phyloP scores from a whole-genome alignment of 495 filamentous ascomycete species.

The Amniculicola lignicola region DNA sequence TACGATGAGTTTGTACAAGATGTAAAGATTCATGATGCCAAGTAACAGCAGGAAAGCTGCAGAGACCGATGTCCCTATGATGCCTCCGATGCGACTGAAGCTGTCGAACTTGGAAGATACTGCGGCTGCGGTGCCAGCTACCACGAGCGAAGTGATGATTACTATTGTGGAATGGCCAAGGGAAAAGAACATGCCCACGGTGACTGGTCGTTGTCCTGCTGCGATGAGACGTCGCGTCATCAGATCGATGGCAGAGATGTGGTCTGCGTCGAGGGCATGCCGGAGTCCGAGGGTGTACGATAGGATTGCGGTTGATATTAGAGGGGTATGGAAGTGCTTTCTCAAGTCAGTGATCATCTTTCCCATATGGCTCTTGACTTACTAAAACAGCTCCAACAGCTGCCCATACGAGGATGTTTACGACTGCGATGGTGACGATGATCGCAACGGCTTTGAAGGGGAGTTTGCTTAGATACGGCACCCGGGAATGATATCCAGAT shows the following conservation, averaged over 20 bases:
- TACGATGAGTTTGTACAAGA: constrained; percentile 69
- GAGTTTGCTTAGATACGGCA: constrained; percentile 46
- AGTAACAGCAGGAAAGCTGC: constrained; percentile 78
- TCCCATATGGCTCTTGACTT: constrained; percentile 28
- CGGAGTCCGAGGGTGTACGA: constrained; percentile 87
- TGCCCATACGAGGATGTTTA: constrained; percentile 73
- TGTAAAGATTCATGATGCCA: constrained; percentile 80
- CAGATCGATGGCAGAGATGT: constrained; percentile 93
- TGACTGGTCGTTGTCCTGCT: constrained; percentile 79
- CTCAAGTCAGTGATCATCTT: neutral
- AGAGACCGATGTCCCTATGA: constrained; percentile 80
- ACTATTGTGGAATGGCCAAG: constrained; percentile 90
- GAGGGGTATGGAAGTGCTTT: constrained; percentile 43
- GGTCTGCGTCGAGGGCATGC: constrained; percentile 94
- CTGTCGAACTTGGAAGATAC: constrained; percentile 72
- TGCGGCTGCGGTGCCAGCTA: constrained; percentile 83
- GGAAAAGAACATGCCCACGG: constrained; percentile 93
- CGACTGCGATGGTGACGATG: constrained; percentile 59
- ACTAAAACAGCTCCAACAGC: constrained; percentile 67
- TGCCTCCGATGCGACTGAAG: constrained; percentile 78
- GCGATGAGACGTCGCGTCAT: constrained; percentile 93
- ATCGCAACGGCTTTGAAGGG: constrained; percentile 64
- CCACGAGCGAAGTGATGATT: constrained; percentile 82
- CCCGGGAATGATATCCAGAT: constrained; percentile 36
- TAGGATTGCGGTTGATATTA: constrained; percentile 76